Evolutionary conservation across 352 stramenopile species (phyloP).

Genomic region (Pythium brassicae): DNA sequence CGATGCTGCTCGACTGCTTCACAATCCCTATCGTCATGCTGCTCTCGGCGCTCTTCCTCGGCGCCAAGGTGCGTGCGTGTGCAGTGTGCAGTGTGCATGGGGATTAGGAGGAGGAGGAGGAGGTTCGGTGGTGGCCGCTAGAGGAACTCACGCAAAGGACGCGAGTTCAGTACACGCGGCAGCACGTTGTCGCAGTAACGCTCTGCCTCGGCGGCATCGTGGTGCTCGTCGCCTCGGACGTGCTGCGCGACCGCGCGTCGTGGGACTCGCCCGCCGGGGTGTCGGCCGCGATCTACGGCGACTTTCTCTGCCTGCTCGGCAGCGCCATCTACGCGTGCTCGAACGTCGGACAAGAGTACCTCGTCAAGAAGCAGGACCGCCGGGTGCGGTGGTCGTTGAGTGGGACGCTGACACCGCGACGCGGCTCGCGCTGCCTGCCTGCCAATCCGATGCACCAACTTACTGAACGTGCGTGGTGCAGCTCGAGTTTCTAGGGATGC

Average conservation of each 20-base stretch:
- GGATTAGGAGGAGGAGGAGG: background rate
- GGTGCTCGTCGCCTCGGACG: slow-evolving; percentile 84
- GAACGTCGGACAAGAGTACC: slow-evolving; percentile 90
- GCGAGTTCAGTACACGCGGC: slow-evolving; percentile 45
- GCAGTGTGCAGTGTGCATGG: background rate
- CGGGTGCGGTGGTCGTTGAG: slow-evolving; percentile 24
- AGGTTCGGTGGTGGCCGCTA: background rate
- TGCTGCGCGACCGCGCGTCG: slow-evolving; percentile 33
- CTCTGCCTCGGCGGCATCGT: slow-evolving; percentile 85
- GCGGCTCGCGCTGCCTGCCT: no score
- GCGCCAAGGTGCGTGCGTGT: slow-evolving; percentile 35
- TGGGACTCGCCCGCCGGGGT: background rate
- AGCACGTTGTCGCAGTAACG: slow-evolving; percentile 72
- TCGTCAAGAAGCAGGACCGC: slow-evolving; percentile 81
- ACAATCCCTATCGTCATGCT: slow-evolving; percentile 95
- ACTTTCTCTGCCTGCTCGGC: slow-evolving; percentile 89
- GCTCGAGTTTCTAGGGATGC: slow-evolving; percentile 93
- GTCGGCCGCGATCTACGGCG: slow-evolving; percentile 67
- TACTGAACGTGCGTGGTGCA: no score
- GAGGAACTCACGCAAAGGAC: background rate
- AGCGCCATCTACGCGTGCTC: slow-evolving; percentile 89
- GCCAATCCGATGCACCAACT: no score
- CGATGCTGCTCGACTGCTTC: slow-evolving; percentile 96
- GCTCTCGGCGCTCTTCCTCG: slow-evolving; percentile 87
- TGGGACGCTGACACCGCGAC: no score